Conservation (phyloP, 306 rosid genomes). For the Acacia melanoxylon region DNA sequence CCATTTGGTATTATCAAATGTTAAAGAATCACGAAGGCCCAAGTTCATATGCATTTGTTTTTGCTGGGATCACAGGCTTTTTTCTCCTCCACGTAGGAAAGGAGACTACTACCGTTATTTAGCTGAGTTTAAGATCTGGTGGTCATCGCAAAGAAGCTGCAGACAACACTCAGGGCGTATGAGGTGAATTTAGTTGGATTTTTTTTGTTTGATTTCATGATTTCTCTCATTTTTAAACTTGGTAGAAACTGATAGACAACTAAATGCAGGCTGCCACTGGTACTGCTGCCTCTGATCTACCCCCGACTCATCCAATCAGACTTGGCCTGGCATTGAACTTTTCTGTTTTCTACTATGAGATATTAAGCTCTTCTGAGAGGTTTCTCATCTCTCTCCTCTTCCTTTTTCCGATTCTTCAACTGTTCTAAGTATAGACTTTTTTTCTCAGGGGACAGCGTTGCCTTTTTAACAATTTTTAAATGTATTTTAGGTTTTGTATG, state of each 20-base stretch:
- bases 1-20: background rate
- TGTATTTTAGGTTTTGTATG: background rate
- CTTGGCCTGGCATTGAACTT: conserved; percentile 16
- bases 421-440: background rate
- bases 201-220: background rate
- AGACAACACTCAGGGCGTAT: background rate
- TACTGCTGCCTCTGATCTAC: conserved; percentile 1
- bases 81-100: background rate
- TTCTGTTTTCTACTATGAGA: conserved; percentile 2
- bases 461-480: background rate
- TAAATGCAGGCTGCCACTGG: conserved; percentile 4
- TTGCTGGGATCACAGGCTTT: background rate
- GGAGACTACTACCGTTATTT: background rate
- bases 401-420: background rate
- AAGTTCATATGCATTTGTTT: background rate
- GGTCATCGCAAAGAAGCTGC: conserved; percentile 12
- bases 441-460: background rate
- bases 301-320: conserved; percentile 9
- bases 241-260: background rate
- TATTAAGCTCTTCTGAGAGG: background rate
- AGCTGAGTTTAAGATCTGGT: background rate
- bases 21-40: background rate
- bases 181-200: background rate
- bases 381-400: background rate
- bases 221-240: background rate